A percentile compares a stretch with the other conserved stretches of the same genome.
phyloP scores from a whole-genome alignment of 192 early-diverging fungal species.

The Jimgerdemannia flammicorona region DNA sequence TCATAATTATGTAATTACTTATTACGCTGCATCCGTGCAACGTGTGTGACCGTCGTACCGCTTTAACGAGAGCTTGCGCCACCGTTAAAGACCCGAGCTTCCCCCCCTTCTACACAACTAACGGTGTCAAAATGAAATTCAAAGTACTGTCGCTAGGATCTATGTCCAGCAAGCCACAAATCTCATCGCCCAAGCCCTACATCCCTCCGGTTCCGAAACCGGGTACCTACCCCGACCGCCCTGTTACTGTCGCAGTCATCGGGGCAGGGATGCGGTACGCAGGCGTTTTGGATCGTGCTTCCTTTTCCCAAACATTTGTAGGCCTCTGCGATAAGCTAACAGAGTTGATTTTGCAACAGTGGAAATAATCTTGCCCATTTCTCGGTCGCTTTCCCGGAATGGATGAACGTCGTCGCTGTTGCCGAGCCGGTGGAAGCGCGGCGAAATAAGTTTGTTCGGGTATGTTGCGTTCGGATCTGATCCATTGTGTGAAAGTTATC shows the following conservation, averaged over 20 bases:
- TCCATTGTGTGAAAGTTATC: no score
- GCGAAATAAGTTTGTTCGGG: not conserved
- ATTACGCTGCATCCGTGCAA: no score
- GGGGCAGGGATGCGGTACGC: constrained; percentile 44
- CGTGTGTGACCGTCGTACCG: no score
- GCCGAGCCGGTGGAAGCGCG: constrained; percentile 37
- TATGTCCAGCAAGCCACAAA: no score
- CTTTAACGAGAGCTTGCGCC: no score
- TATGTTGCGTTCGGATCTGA: not conserved
- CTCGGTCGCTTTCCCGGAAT: not conserved
- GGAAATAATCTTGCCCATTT: not conserved
- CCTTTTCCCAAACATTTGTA: constrained; percentile 12
- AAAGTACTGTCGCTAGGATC: no score
- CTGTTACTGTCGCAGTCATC: constrained; percentile 40
- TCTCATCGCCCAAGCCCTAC: not conserved
- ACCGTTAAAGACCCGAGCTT: no score
- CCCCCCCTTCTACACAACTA: no score
- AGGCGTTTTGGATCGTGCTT: no score
- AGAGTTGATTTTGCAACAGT: not conserved
- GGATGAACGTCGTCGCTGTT: constrained; percentile 43
- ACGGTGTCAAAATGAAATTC: no score
- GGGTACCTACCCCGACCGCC: not conserved
- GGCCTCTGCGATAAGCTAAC: no score
- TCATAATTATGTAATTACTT: no score
- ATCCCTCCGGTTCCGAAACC: not conserved